phyloP scores from a whole-genome alignment of 192 early-diverging fungal species.

The Pilaira anomala region DNA sequence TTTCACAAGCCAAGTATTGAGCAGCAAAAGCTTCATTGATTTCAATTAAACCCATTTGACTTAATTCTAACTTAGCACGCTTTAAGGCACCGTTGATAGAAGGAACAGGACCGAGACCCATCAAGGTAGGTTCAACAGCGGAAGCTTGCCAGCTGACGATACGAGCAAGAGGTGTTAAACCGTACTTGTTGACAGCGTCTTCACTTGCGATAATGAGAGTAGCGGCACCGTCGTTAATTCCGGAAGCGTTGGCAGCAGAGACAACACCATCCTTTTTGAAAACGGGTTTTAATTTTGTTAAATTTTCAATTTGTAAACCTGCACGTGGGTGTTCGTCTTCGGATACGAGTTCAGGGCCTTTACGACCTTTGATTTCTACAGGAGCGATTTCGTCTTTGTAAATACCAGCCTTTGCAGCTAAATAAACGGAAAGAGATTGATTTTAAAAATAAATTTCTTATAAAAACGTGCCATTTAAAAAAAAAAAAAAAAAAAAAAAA shows the following conservation, averaged over 20 bases:
- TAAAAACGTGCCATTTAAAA: too few species aligned
- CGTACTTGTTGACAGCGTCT: slow-evolving; percentile 75
- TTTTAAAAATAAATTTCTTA: too few species aligned
- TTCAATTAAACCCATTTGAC: slow-evolving; percentile 89
- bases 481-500: not conserved
- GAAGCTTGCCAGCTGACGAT: slow-evolving; percentile 81
- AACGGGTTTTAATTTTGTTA: slow-evolving; percentile 78
- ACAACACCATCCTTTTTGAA: slow-evolving; percentile 90
- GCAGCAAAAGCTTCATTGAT: slow-evolving; percentile 99
- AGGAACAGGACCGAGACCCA: slow-evolving; percentile 95
- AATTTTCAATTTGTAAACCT: slow-evolving; percentile 72
- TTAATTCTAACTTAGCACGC: slow-evolving; percentile 69
- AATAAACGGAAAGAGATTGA: not conserved
- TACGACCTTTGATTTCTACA: slow-evolving; percentile 78
- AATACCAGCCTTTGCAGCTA: slow-evolving; percentile 50
- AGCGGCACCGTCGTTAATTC: slow-evolving; percentile 93
- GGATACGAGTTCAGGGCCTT: slow-evolving; percentile 65
- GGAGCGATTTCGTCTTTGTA: slow-evolving; percentile 84
- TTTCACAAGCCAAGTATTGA: slow-evolving; percentile 85
- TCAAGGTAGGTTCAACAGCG: slow-evolving; percentile 90
- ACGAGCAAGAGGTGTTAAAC: slow-evolving; percentile 80
- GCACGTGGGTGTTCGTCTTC: slow-evolving; percentile 91
- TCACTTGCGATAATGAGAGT: slow-evolving; percentile 84
- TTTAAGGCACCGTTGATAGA: slow-evolving; percentile 85
- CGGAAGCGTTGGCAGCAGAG: slow-evolving; percentile 93